A percentile compares a stretch with the other conserved stretches of the same genome.
phyloP scores from a whole-genome alignment of 441 rosid genomes.

The Erodium trifolium region DNA sequence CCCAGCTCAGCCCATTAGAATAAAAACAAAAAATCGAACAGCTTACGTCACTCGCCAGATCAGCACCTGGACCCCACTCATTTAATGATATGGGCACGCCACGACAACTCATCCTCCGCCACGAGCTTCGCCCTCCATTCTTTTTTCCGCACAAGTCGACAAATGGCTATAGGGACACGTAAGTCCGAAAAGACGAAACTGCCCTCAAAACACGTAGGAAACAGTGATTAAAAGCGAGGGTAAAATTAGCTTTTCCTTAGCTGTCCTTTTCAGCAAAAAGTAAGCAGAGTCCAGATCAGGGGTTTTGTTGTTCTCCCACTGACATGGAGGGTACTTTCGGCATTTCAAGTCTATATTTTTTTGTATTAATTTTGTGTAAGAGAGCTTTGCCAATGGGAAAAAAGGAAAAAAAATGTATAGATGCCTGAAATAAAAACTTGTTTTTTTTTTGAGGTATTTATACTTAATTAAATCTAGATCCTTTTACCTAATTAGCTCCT shows the following conservation, averaged over 20 bases:
- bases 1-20: background rate
- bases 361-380: too few relatives aligned
- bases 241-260: background rate
- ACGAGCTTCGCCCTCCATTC: background rate
- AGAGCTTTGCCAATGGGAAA: too few relatives aligned
- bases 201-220: background rate
- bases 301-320: background rate
- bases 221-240: background rate
- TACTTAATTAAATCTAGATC: background rate
- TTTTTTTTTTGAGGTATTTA: background rate
- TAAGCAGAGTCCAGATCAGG: slow-evolving; percentile 2
- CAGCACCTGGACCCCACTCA: background rate
- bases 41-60: background rate
- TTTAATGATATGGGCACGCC: background rate
- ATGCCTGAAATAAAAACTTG: background rate
- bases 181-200: background rate
- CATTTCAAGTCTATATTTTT: background rate
- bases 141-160: background rate
- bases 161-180: background rate
- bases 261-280: background rate
- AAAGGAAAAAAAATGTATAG: background rate
- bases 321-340: background rate
- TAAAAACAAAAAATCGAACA: background rate
- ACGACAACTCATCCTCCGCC: background rate
- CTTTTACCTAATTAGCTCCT: background rate